Percentiles rank a stretch among this genome's conserved stretches.
Conservation (phyloP, 805 yeast genomes). For the Metschnikowia henanensis region DNA sequence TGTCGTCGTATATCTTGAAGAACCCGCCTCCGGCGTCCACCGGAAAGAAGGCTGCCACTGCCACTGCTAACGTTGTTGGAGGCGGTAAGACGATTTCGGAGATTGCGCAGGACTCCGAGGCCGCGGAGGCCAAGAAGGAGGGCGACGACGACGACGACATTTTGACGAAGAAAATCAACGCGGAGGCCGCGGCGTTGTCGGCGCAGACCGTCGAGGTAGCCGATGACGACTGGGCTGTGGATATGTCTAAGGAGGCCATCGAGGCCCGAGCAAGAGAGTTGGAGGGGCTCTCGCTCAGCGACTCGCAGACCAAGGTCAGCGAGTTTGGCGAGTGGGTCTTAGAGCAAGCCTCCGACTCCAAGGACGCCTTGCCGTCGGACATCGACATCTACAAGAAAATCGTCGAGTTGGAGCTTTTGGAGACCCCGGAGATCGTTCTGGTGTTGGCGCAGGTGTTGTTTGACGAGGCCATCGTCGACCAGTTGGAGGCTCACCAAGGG, state of each 20-base stretch:
- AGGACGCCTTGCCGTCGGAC: conserved; percentile 70
- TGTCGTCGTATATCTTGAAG: conserved; percentile 83
- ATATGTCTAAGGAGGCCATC: conserved; percentile 94
- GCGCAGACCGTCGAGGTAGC: conserved; percentile 57
- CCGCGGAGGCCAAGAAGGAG: conserved; percentile 36
- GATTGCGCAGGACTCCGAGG: conserved; percentile 57
- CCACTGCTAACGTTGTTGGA: conserved; percentile 85
- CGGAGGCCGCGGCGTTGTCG: conserved; percentile 74
- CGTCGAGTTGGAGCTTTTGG: conserved; percentile 69
- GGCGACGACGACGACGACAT: conserved; percentile 68
- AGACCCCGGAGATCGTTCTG: conserved; percentile 76
- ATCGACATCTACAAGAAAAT: conserved; percentile 93
- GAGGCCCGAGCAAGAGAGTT: conserved; percentile 87
- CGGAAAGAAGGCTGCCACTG: conserved; percentile 81
- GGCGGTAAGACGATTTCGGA: conserved; percentile 82
- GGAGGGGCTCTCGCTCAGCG: conserved; percentile 58
- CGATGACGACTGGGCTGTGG: conserved; percentile 97
- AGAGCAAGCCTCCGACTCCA: conserved; percentile 48
- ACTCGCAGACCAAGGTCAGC: conserved; percentile 54
- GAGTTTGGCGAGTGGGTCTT: conserved; percentile 91
- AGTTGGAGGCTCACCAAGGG: conserved; percentile 78
- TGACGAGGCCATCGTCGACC: conserved; percentile 69
- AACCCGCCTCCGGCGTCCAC: conserved; percentile 72
- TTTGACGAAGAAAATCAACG: conserved; percentile 74
- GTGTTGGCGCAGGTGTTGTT: conserved; percentile 91